Conservation (phyloP, 1,139 yeast species). For the Diutina ranongensis region DNA sequence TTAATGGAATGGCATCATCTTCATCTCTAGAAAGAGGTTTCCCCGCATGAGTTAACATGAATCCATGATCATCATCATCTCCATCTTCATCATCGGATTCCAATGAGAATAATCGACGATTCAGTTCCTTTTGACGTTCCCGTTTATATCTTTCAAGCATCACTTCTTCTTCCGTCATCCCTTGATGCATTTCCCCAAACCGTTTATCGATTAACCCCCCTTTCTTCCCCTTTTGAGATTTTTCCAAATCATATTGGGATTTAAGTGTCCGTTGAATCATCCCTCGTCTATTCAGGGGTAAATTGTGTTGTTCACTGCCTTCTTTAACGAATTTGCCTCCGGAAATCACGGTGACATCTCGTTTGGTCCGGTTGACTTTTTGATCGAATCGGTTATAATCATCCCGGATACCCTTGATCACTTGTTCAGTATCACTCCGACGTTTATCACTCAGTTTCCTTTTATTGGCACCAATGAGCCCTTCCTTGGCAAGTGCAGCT, state of each 20-base stretch:
- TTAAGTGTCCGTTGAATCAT: conserved; percentile 66
- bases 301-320: conserved; percentile 38
- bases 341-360: conserved; percentile 44
- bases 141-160: conserved; percentile 91
- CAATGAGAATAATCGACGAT: conserved; percentile 50
- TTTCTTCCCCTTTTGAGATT: conserved; percentile 42
- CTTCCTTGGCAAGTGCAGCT: conserved; percentile 64
- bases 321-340: conserved; percentile 46
- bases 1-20: conserved; percentile 21
- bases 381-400: conserved; percentile 87
- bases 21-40: conserved; percentile 45
- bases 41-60: conserved; percentile 69
- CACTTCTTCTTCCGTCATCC: conserved; percentile 74
- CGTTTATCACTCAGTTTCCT: conserved; percentile 48
- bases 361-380: conserved; percentile 58
- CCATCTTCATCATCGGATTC: conserved; percentile 50
- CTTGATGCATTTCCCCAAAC: conserved; percentile 77
- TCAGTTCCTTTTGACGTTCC: conserved; percentile 58
- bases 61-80: conserved; percentile 33
- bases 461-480: conserved; percentile 66
- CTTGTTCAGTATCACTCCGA: conserved; percentile 29
- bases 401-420: conserved; percentile 53
- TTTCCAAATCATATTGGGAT: conserved; percentile 55
- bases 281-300: conserved; percentile 45
- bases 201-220: conserved; percentile 81